These are phyloP conservation scores for Hirsutella minnesotensis DNA, from an alignment of 2,329 filamentous ascomycete species.

Conservation along the genomic window DNA sequence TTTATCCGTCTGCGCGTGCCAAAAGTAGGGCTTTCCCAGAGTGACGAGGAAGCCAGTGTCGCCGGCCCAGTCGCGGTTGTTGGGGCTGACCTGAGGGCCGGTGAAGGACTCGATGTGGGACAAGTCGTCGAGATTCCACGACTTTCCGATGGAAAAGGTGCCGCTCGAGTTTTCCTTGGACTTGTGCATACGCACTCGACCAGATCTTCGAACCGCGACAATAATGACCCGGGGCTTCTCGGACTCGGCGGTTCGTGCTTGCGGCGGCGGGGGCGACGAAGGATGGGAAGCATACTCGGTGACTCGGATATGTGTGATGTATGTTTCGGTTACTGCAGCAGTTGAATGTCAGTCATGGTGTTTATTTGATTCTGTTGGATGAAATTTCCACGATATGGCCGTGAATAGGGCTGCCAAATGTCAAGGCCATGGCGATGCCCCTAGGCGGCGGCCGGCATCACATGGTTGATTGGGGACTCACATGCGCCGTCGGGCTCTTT, in stretches of 20 bases:
- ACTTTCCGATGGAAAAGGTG: constrained; percentile 94
- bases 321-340: constrained; percentile 54
- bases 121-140: constrained; percentile 92
- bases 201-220: constrained; percentile 83
- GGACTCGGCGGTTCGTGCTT: constrained; percentile 53
- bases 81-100: constrained; percentile 41
- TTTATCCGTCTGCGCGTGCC: constrained; percentile 85
- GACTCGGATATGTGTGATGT: constrained; percentile 94
- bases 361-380: background rate
- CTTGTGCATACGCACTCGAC: constrained; percentile 90
- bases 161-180: constrained; percentile 91
- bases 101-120: constrained; percentile 73
- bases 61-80: constrained; percentile 65
- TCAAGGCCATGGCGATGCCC: background rate
- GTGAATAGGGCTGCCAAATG: background rate
- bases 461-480: constrained; percentile 33
- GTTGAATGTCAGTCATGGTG: constrained; percentile 6
- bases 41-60: constrained; percentile 78
- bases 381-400: too few species aligned
- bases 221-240: constrained; percentile 90
- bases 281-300: constrained; percentile 77
- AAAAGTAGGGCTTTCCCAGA: constrained; percentile 91
- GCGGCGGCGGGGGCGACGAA: constrained; percentile 72
- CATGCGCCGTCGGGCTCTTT: constrained; percentile 76
- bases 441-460: background rate